Base-by-base conservation (phyloP, 768 basidiomycete genomes). In the Panus rudis region DNA sequence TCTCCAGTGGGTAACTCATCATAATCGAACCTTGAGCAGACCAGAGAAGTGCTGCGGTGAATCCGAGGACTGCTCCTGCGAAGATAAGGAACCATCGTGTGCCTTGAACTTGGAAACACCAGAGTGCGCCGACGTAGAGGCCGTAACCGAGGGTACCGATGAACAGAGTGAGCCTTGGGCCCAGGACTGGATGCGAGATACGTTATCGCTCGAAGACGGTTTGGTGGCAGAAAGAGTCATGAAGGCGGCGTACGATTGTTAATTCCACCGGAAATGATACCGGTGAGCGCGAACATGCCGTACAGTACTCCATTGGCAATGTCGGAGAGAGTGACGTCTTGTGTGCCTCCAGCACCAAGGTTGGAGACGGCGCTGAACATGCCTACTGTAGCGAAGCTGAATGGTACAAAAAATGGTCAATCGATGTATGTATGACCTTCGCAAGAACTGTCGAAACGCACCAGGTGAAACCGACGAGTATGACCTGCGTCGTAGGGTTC, bases 1-100 rank as follows among this genome's bases (percentile, higher is more conserved):
- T 72, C 49, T 78, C 76, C 2, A 72, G 64, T 4, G 76, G 76
- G 46, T 77, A 75, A 6, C 68, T 62, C 72, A 77, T 69, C 76
- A 78, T 77, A 48, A 78, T 60, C 2, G 63, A 43, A 10, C 75
- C 75, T 49, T 73, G 72, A 1, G 70, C 71, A 8, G 72, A 67
- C 76, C 76, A 79, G 19, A 78, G 58, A 25, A 78, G 53, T 7
- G 75, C 68, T 7, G 76, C 76, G 33, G 68, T 66, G 16, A 71
- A 22, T 4, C 76, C 77, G 26, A 78, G 69, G 31, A 78, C 43
- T 6, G 66, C 75, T 20, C 76, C 76, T 0, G 74, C 58, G 12
- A 69, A 47, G 46, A 76, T 68, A 21, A 75, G 59, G 52, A 77
- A 77, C 65, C 66, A 68, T 1, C 60, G 48, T 7, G 55, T 61